Conservation (phyloP, 2,329 filamentous ascomycete species). For the Sphaerulina musiva region DNA sequence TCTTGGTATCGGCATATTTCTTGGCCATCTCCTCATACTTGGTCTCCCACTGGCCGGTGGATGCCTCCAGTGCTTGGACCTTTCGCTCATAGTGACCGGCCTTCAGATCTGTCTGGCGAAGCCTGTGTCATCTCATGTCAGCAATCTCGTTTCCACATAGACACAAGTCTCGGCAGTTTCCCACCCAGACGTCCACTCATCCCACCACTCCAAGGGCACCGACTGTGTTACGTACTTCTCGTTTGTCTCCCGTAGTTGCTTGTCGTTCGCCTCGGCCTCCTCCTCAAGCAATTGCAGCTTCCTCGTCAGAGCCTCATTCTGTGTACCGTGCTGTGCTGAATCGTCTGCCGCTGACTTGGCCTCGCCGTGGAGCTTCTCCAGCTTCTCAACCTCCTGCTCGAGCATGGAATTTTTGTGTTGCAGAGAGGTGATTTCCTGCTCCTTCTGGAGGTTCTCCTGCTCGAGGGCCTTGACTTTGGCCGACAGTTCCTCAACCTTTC, state of each 20-base stretch:
- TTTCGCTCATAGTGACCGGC: constrained; percentile 99
- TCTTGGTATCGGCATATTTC: constrained; percentile 77
- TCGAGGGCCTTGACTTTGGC: constrained; percentile 81
- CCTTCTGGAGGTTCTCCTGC: constrained; percentile 91
- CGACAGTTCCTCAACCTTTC: constrained; percentile 82
- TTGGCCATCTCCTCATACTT: constrained; percentile 98
- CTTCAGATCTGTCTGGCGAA: constrained; percentile 98
- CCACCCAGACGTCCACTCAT: constrained; percentile 12
- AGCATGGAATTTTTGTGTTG: constrained; percentile 91
- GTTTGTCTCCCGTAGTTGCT: constrained; percentile 92
- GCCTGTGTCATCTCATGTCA: constrained; percentile 50
- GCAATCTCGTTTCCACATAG: neutral
- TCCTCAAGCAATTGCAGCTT: constrained; percentile 95
- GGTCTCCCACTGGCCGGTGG: constrained; percentile 88
- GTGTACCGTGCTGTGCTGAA: constrained; percentile 72
- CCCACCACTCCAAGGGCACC: constrained; percentile 11
- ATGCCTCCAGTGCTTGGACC: constrained; percentile 88
- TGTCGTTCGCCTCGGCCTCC: constrained; percentile 93
- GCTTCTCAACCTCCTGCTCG: constrained; percentile 85
- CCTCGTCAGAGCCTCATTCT: constrained; percentile 86
- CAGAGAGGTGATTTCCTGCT: constrained; percentile 95
- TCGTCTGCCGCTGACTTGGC: constrained; percentile 81
- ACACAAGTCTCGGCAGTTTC: neutral
- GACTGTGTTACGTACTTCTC: constrained; percentile 70
- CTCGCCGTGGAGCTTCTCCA: constrained; percentile 75